Base-by-base conservation (phyloP, 78 protist genomes). In the Andalucia godoyi region DNA sequence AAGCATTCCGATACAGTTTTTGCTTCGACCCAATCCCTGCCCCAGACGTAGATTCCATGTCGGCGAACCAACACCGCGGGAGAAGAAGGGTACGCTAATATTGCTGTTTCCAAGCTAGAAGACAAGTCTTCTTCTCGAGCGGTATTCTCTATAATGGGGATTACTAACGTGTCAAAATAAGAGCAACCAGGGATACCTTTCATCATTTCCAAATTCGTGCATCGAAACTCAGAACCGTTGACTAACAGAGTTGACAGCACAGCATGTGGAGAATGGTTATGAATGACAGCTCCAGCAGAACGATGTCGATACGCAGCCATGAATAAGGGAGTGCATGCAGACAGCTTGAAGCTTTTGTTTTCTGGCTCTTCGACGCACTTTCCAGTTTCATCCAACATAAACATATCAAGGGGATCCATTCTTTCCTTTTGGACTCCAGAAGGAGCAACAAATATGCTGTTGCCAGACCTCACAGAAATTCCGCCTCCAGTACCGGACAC, bases 11-110 rank as follows among this genome's bases (percentile, higher is more conserved):
- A 15, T 74, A 65, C 52, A 15, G 80, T 69, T 58, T 89, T 89
- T n/a, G 90, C 83, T 72, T 89, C 42, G 37, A 60, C 50, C 95
- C 95, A 89, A 32, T 66, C 66, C 9, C 71, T 46, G 0, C 95
- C 95, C 96, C 96, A 90, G n/a, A 87, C 84, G 65, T 86, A 90
- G 18, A 84, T 77, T 36, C 96, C 96, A 59, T 90, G 96, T 36
- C 96, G 57, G 27, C 92, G 73, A 23, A 90, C 96, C 32, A 90
- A 76, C 15, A 90, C 89, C 12, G 89, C 88, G 37, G 67, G 59
- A 7, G 93, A 41, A 21, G 87, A 50, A 32, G 96, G 96, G 53
- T 90, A 81, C 32, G 40, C 59, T 21, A 37, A n/a, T 61, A 85
- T 77, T n/a, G 86, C 86, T 1, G 25, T 47, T 1, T 42, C 47